These are phyloP conservation scores for Polygonum maritimum DNA, from an alignment of 148 eudicot genomes.

Conservation along the genomic window DNA sequence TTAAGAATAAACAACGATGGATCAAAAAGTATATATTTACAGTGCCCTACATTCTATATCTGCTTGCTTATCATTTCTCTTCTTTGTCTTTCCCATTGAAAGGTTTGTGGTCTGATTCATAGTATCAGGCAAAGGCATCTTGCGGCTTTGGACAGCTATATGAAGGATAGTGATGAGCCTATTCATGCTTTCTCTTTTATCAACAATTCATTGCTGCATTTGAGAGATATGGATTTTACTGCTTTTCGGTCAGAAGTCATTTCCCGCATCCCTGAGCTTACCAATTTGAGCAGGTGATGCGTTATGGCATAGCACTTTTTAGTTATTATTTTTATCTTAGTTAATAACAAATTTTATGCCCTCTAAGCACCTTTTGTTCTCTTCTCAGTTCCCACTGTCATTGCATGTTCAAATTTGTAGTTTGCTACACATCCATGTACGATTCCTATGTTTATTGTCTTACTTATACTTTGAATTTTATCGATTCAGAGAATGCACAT, in stretches of 20 bases:
- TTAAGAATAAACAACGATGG: neutral
- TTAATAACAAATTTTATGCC: neutral
- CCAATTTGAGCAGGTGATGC: conserved; percentile 60
- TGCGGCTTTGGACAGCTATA: conserved; percentile 79
- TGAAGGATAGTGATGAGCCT: conserved; percentile 74
- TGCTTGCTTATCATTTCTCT: neutral
- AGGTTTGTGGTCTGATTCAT: conserved; percentile 91
- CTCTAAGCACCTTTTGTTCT: neutral
- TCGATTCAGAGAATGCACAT: conserved; percentile 59
- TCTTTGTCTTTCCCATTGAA: conserved; percentile 12
- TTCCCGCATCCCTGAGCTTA: conserved; percentile 58
- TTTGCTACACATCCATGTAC: neutral
- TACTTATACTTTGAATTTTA: neutral
- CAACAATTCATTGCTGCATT: conserved; percentile 33
- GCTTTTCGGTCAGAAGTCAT: conserved; percentile 59
- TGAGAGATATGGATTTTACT: conserved; percentile 33
- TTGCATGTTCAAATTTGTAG: conserved; percentile 1
- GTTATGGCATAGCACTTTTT: neutral
- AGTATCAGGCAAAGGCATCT: conserved; percentile 47
- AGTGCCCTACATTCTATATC: neutral
- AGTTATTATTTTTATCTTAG: neutral
- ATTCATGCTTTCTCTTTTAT: conserved; percentile 74
- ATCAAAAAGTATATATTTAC: neutral
- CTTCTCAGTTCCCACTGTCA: neutral
- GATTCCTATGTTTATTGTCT: neutral